Percentiles rank a stretch among this genome's conserved stretches.
phyloP scores from a whole-genome alignment of 805 yeast species.

The Jamesozyma hellenica region DNA sequence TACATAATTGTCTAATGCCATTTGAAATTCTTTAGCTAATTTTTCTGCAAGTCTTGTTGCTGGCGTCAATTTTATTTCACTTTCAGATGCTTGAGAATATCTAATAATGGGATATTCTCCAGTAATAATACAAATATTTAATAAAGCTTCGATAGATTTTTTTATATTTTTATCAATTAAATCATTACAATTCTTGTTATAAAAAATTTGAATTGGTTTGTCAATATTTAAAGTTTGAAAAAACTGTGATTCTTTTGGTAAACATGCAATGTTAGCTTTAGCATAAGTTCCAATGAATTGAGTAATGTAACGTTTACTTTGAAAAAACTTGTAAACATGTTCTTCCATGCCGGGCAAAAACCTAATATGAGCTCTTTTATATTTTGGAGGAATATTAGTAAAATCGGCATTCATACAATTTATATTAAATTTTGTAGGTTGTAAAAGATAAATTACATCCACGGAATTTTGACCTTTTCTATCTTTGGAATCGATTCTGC shows the following conservation, averaged over 20 bases:
- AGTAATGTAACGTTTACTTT: constrained; percentile 23
- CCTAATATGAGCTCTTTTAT: constrained; percentile 61
- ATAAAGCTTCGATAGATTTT: constrained; percentile 52
- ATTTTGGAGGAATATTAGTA: constrained; percentile 53
- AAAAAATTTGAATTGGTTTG: constrained; percentile 62
- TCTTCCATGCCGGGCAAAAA: constrained; percentile 51
- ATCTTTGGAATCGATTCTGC: constrained; percentile 44
- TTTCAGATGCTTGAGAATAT: constrained; percentile 46
- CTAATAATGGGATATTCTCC: constrained; percentile 87
- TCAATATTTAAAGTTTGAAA: constrained; percentile 54
- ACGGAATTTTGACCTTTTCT: constrained; percentile 54
- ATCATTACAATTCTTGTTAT: constrained; percentile 52
- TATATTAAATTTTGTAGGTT: constrained; percentile 56
- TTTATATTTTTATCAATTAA: constrained; percentile 50
- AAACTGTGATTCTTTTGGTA: constrained; percentile 61
- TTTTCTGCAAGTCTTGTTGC: constrained; percentile 55
- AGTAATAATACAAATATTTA: constrained; percentile 62
- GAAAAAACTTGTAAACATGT: constrained; percentile 23
- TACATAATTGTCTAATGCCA: constrained; percentile 63
- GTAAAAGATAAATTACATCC: constrained; percentile 73
- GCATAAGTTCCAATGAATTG: constrained; percentile 27
- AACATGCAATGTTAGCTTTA: constrained; percentile 39
- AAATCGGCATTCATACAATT: constrained; percentile 75
- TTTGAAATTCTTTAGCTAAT: constrained; percentile 65
- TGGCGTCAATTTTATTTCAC: constrained; percentile 37